Conservation (phyloP, 805 yeast species). For the Myxozyma neotropica region DNA sequence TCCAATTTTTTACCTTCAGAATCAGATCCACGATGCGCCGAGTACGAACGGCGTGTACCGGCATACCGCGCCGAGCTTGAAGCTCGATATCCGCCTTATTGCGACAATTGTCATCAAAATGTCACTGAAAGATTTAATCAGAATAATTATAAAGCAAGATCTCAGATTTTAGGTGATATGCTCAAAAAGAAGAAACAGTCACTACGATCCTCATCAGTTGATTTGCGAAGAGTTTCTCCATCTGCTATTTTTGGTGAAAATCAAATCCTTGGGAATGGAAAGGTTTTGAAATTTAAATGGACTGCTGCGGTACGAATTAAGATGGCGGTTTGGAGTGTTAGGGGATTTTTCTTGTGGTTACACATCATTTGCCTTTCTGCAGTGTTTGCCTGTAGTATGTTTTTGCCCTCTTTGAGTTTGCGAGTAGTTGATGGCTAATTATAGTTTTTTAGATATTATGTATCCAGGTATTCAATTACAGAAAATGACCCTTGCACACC, state of each 20-base stretch:
- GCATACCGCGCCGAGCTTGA: constrained; percentile 25
- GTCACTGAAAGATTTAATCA: constrained; percentile 6
- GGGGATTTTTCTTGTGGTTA: constrained; percentile 9
- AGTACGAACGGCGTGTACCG: constrained; percentile 1
- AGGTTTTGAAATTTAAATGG: constrained; percentile 10
- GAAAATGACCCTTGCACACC: not conserved
- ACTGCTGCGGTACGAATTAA: constrained; percentile 1
- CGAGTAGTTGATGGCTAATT: not conserved
- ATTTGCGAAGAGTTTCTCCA: not conserved
- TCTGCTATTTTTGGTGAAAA: constrained; percentile 3
- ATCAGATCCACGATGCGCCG: constrained; percentile 11
- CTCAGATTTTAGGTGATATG: constrained; percentile 20
- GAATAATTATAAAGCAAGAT: constrained; percentile 24
- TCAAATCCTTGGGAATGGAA: constrained; percentile 6
- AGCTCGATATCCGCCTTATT: constrained; percentile 26
- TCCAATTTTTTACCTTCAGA: constrained; percentile 25
- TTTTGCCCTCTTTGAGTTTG: too few species aligned
- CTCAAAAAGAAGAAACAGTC: constrained; percentile 7
- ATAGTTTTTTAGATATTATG: not conserved
- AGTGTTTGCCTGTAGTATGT: constrained; percentile 13
- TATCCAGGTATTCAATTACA: not conserved
- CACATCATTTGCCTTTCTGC: not conserved
- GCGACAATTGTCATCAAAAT: constrained; percentile 9
- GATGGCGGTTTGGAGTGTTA: constrained; percentile 14
- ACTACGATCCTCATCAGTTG: not conserved